Percentiles rank a stretch among this genome's conserved stretches.
phyloP scores from a whole-genome alignment of 2,329 filamentous ascomycete genomes.

The Apiospora malaysiana region DNA sequence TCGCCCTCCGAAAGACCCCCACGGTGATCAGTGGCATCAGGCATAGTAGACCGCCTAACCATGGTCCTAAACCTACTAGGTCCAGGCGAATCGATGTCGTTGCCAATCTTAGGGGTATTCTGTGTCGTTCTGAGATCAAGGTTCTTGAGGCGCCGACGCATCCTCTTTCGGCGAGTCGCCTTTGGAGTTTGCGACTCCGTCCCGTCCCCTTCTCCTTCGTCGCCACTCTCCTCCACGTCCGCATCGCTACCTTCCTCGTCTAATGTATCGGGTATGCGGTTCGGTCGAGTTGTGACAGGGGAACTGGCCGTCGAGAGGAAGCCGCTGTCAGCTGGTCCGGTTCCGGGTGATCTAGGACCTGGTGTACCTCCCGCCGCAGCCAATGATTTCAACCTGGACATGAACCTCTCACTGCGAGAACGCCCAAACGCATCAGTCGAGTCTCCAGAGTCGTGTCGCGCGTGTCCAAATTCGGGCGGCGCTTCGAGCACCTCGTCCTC shows the following conservation, averaged over 20 bases:
- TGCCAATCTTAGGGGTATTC: conserved; percentile 61
- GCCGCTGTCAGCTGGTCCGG: conserved; percentile 38
- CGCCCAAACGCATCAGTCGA: conserved; percentile 66
- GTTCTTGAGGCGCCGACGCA: conserved; percentile 60
- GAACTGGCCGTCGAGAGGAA: conserved; percentile 51
- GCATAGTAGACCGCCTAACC: conserved; percentile 69
- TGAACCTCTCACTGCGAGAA: conserved; percentile 69
- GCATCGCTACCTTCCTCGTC: conserved; percentile 70
- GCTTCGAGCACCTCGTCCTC: conserved; percentile 56
- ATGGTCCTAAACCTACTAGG: conserved; percentile 59
- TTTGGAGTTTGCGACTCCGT: conserved; percentile 44
- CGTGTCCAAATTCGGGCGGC: conserved; percentile 51
- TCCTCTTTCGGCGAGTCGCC: conserved; percentile 69
- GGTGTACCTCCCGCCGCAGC: conserved; percentile 60
- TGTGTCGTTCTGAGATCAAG: conserved; percentile 67
- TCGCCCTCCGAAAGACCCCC: conserved; percentile 78
- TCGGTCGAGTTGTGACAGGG: conserved; percentile 51
- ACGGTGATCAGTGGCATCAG: conserved; percentile 62
- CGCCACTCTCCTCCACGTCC: conserved; percentile 85
- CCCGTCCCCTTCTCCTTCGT: conserved; percentile 65
- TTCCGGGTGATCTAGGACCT: conserved; percentile 48
- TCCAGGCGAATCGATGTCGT: conserved; percentile 47
- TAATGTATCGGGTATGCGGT: conserved; percentile 59
- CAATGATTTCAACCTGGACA: conserved; percentile 75
- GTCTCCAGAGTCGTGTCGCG: conserved; percentile 69